phyloP scores from a whole-genome alignment of 192 early-diverging fungal genomes.

The Coemansia sp. region DNA sequence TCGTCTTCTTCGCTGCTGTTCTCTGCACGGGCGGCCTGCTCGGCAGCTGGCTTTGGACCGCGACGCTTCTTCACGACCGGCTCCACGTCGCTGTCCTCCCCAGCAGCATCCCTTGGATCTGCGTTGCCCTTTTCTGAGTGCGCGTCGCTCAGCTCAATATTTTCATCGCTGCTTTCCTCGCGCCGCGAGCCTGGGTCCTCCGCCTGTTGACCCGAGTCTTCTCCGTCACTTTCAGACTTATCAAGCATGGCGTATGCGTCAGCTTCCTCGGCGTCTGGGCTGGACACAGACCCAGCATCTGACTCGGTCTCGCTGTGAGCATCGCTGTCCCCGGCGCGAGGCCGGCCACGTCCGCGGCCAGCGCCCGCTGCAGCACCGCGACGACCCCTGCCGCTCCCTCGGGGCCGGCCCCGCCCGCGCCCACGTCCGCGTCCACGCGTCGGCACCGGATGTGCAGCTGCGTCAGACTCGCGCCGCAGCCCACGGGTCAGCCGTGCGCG shows the following conservation, averaged over 20 bases:
- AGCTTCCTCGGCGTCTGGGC: slow-evolving; percentile 2
- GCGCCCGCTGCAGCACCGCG: not conserved
- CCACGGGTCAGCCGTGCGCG: slow-evolving; percentile 35
- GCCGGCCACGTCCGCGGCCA: not conserved
- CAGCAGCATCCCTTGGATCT: not conserved
- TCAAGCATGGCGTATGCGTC: not conserved
- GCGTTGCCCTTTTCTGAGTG: slow-evolving; percentile 5
- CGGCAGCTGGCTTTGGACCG: not conserved
- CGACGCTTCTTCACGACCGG: slow-evolving; percentile 1
- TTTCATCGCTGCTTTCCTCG: not conserved
- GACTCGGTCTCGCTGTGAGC: slow-evolving; percentile 5
- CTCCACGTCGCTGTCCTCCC: not conserved
- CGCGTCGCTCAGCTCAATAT: not conserved
- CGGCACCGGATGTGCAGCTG: not conserved
- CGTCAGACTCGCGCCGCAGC: slow-evolving; percentile 14
- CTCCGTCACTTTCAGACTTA: slow-evolving; percentile 3
- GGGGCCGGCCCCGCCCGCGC: slow-evolving; percentile 10
- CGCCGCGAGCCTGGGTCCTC: not conserved
- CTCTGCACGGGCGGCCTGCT: no score
- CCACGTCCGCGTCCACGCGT: slow-evolving; percentile 16
- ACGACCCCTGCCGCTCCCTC: not conserved
- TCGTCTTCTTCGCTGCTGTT: not conserved
- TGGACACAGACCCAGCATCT: not conserved
- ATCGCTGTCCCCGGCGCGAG: not conserved
- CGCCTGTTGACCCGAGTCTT: not conserved